These are phyloP conservation scores for Panicum virgatum DNA, from an alignment of 202 grass and related monocot species.

Conservation along the genomic window DNA sequence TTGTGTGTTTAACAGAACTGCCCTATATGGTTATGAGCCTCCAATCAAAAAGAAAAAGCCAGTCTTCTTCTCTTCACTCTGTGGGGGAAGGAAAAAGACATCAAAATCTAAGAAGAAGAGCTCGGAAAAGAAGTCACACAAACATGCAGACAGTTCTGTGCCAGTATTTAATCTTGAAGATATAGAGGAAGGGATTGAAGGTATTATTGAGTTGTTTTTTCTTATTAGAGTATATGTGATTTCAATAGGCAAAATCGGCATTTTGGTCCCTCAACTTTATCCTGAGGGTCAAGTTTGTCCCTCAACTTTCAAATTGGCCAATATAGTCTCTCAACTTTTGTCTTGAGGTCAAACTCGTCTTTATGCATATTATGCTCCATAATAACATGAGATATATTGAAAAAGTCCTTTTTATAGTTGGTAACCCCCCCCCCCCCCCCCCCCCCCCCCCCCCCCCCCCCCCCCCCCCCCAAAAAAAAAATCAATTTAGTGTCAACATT, in stretches of 20 bases:
- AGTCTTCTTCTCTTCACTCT: conserved; percentile 59
- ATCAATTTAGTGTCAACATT: too few species aligned
- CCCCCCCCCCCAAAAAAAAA: too few species aligned
- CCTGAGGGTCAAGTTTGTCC: too few species aligned
- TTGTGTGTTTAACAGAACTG: conserved; percentile 88
- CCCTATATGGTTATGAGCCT: conserved; percentile 87
- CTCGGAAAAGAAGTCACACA: conserved; percentile 68
- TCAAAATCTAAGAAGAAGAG: conserved; percentile 62
- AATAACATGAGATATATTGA: too few species aligned
- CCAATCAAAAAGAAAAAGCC: conserved; percentile 64
- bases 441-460: too few species aligned
- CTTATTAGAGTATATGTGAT: background rate
- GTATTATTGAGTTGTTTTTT: conserved; percentile 34
- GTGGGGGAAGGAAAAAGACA: conserved; percentile 65
- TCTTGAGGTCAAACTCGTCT: too few species aligned
- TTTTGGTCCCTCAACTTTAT: too few species aligned
- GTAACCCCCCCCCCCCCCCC: too few species aligned
- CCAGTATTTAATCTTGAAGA: conserved; percentile 89
- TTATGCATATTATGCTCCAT: too few species aligned
- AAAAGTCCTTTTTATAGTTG: too few species aligned
- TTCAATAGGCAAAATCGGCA: background rate
- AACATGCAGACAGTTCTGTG: conserved; percentile 68
- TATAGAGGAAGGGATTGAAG: conserved; percentile 86
- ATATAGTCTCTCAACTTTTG: too few species aligned
- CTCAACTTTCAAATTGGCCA: too few species aligned